Evolutionary conservation across 345 rosid genomes (phyloP).

Genomic region (Salix koriyanagi): DNA sequence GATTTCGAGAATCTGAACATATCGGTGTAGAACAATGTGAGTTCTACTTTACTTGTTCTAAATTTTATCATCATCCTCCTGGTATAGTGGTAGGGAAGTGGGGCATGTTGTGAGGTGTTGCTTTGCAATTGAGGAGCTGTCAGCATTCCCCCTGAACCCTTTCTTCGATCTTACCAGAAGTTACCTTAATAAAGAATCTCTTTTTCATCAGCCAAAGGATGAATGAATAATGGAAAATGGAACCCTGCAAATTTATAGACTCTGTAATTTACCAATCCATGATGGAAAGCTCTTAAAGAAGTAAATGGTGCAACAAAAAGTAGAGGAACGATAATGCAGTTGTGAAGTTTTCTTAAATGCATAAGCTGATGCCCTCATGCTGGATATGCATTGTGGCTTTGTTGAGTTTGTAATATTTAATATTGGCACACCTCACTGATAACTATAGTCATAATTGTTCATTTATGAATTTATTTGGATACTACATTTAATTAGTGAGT

Average conservation of each 20-base stretch:
- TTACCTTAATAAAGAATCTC: too few relatives aligned
- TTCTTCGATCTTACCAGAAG: background rate
- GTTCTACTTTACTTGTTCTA: constrained; percentile 18
- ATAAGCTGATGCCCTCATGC: background rate
- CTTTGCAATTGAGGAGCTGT: too few relatives aligned
- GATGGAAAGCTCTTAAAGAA: too few relatives aligned
- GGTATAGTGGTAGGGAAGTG: too few relatives aligned
- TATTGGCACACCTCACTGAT: background rate
- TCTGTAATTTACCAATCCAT: too few relatives aligned
- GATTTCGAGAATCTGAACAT: constrained; percentile 75
- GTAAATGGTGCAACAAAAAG: background rate
- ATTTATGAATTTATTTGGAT: background rate
- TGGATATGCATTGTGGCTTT: background rate
- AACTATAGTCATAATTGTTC: too few relatives aligned
- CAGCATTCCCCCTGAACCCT: background rate
- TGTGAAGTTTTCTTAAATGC: background rate
- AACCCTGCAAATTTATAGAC: too few relatives aligned
- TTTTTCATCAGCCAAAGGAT: too few relatives aligned
- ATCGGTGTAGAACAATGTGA: constrained; percentile 78
- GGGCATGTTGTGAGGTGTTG: too few relatives aligned
- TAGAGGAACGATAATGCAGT: background rate
- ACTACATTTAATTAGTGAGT: background rate
- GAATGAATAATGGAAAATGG: background rate
- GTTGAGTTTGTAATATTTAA: background rate
- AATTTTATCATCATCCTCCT: background rate